Percentiles rank a stretch among this genome's conserved stretches.
Evolutionary conservation across 169 alveolate genomes (phyloP).

Genomic region (Pseudocohnilembus persalinus): DNA sequence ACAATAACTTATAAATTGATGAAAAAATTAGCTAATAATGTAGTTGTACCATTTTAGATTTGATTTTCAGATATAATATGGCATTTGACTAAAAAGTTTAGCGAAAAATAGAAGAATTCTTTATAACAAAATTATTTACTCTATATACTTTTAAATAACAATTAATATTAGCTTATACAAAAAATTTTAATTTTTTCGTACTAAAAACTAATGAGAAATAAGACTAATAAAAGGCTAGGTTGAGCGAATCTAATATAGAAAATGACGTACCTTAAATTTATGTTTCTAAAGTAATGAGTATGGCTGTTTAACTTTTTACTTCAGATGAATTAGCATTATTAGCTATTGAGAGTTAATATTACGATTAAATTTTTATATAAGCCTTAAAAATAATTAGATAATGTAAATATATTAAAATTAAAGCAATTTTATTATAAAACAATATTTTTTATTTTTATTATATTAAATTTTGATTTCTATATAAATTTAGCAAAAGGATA

Average conservation of each 20-base stretch:
- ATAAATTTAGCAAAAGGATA: no score
- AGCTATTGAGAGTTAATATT: background rate
- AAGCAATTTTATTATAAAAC: no score
- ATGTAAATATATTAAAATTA: no score
- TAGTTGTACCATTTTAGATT: slow-evolving; percentile 1
- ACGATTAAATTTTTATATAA: no score
- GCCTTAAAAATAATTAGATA: no score
- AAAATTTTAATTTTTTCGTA: slow-evolving; percentile 6
- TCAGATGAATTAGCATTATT: slow-evolving; percentile 5
- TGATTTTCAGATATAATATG: slow-evolving; percentile 5
- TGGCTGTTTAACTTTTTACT: slow-evolving; percentile 18
- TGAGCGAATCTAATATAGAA: background rate
- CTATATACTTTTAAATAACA: slow-evolving; percentile 8
- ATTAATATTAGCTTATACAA: slow-evolving; percentile 7
- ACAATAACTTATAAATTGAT: background rate
- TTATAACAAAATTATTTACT: slow-evolving; percentile 2
- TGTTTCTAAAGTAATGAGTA: background rate
- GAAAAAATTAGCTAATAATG: background rate
- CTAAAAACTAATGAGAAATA: background rate
- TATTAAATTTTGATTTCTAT: no score
- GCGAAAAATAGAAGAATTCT: slow-evolving; percentile 6
- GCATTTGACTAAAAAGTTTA: background rate
- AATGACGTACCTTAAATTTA: background rate
- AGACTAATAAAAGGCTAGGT: background rate
- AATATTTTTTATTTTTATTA: no score